Base-by-base conservation (phyloP, 1,284 basidiomycete species). In the Golubevia sp. region DNA sequence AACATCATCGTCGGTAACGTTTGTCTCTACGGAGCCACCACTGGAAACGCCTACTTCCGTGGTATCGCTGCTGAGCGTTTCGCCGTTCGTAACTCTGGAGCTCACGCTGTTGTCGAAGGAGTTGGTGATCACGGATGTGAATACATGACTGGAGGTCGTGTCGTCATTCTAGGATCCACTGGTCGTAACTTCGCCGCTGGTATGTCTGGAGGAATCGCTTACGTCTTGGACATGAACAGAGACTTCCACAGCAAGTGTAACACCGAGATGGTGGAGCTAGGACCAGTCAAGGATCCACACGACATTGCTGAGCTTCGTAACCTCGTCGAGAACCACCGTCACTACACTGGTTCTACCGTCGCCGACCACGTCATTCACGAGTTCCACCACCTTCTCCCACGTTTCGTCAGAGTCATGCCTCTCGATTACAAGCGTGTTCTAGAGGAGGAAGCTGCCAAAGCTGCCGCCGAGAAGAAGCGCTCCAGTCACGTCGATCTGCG, bases 221-320 rank as follows among this genome's bases (percentile, higher is more conserved):
- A 79, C 57, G 74, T 79, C 27, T 72, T 79, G 58, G 77, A 79
- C 60, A 73, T 79, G 77, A 74, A 76, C 70, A 66, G 77, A 38
- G 74, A 78, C 64, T 79, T 79, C 61, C 44, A 51, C 62, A 63
- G 24, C 66, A 73, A 71, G 69, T 79, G 77, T 69, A 79, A 79
- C 76, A 68, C 63, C 49, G 77, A 76, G 67, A 78, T 74, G 73
- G 76, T 79, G 27, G 77, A 78, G 59, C 73, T 79, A 4, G 76
- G 77, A 51, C 68, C 66, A 15, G 76, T 79, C 64, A 68, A 68
- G 62, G 76, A 79, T 56, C 70, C 77, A 20, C 68, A 75, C 59
- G 77, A 79, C 58, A 76, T 79, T 59, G 77, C 77, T 44, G 77
- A 79, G 74, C 74, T 79, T 25, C 75, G 77, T 65, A 79, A 76